These are phyloP conservation scores for Jackrogersella multiformis DNA, from an alignment of 495 filamentous ascomycete species.

Conservation along the genomic window DNA sequence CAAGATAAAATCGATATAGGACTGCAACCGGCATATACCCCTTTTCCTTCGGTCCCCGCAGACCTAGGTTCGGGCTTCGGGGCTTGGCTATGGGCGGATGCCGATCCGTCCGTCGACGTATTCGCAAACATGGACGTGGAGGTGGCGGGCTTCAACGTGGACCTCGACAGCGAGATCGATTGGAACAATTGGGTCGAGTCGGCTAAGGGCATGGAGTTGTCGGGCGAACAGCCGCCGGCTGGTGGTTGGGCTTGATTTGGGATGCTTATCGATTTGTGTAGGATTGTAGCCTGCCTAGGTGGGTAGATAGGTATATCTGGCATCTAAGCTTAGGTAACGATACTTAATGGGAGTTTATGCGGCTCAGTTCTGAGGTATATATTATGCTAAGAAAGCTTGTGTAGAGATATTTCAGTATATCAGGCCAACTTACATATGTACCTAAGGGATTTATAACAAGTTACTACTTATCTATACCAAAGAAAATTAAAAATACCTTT, in stretches of 20 bases:
- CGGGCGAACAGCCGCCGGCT: neutral
- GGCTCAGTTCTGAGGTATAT: too few relatives aligned
- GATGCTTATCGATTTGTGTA: neutral
- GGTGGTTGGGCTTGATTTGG: neutral
- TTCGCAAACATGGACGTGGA: conserved; percentile 43
- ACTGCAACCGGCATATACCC: conserved; percentile 3
- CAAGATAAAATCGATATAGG: neutral
- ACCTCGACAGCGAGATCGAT: conserved; percentile 54
- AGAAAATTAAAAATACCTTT: too few relatives aligned
- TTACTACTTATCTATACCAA: too few relatives aligned
- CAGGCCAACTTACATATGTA: too few relatives aligned
- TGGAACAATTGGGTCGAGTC: conserved; percentile 63
- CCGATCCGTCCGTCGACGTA: conserved; percentile 31
- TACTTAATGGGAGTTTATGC: too few relatives aligned
- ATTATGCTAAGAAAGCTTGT: too few relatives aligned
- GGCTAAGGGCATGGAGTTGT: conserved; percentile 52
- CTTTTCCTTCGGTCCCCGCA: neutral
- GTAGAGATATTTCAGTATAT: too few relatives aligned
- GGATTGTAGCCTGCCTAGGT: neutral
- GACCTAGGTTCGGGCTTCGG: conserved; percentile 27
- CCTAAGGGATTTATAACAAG: too few relatives aligned
- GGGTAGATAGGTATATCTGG: too few relatives aligned
- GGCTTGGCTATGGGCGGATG: conserved; percentile 52
- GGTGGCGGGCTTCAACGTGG: conserved; percentile 43
- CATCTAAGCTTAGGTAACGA: too few relatives aligned